These are phyloP conservation scores for Suillus lakei DNA, from an alignment of 768 basidiomycete genomes.

Conservation along the genomic window DNA sequence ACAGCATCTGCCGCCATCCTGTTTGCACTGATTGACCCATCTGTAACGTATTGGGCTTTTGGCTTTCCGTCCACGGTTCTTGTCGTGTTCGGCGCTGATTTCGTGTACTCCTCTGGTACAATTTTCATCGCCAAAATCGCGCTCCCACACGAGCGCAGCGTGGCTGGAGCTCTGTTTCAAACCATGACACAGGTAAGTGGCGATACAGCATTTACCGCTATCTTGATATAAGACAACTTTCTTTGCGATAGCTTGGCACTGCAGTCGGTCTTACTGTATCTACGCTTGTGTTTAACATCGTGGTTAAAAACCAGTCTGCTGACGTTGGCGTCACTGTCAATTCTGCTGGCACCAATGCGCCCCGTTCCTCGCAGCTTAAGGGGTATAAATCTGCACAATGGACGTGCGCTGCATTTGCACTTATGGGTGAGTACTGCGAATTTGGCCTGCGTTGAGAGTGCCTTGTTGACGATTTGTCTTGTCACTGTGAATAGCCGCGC, in stretches of 20 bases:
- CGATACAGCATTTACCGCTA: background rate
- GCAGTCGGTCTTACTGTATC: conserved; percentile 72
- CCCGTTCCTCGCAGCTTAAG: conserved; percentile 42
- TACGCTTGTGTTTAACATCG: conserved; percentile 70
- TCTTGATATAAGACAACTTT: background rate
- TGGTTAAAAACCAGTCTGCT: conserved; percentile 39
- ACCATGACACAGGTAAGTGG: conserved; percentile 72
- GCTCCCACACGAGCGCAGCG: conserved; percentile 71
- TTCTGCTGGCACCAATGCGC: conserved; percentile 32
- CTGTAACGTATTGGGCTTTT: conserved; percentile 71
- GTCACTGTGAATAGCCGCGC: conserved; percentile 22
- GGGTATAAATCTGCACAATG: conserved; percentile 71
- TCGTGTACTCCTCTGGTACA: conserved; percentile 71
- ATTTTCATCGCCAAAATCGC: conserved; percentile 69
- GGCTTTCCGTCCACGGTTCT: conserved; percentile 71
- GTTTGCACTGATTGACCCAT: conserved; percentile 68
- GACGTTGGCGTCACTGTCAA: conserved; percentile 37
- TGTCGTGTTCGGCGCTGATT: conserved; percentile 77
- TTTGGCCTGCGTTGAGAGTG: background rate
- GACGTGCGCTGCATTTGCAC: conserved; percentile 60
- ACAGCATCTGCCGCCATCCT: conserved; percentile 64
- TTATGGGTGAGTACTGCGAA: conserved; percentile 49
- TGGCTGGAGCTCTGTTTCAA: conserved; percentile 78
- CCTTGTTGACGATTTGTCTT: conserved; percentile 4
- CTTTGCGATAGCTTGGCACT: conserved; percentile 56